These are phyloP conservation scores for Zygoascus ofunaensis DNA, from an alignment of 805 yeast genomes.

Conservation along the genomic window DNA sequence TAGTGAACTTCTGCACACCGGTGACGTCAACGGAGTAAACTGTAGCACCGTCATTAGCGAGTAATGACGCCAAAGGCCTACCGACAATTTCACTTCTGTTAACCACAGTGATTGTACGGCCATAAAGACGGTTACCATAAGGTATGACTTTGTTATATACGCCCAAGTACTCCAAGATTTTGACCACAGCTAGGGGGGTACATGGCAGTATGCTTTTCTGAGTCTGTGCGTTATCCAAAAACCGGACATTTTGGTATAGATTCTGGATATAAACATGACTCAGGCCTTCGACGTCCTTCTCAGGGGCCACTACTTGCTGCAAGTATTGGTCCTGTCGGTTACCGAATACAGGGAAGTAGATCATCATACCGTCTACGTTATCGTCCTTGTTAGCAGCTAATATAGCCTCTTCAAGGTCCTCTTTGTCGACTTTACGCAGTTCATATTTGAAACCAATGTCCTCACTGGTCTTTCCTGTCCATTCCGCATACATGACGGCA, in stretches of 20 bases:
- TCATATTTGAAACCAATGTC: conserved; percentile 81
- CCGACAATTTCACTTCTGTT: conserved; percentile 97
- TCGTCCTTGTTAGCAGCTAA: conserved; percentile 74
- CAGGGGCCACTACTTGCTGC: conserved; percentile 84
- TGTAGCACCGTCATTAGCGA: conserved; percentile 96
- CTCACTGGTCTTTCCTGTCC: conserved; percentile 89
- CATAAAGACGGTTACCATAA: conserved; percentile 87
- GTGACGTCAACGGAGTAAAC: conserved; percentile 87
- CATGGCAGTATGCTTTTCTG: conserved; percentile 89
- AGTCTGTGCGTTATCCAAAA: conserved; percentile 56
- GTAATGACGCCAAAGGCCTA: conserved; percentile 87
- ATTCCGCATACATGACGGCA: conserved; percentile 86
- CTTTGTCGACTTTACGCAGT: conserved; percentile 63
- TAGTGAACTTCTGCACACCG: conserved; percentile 81
- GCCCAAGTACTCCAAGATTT: conserved; percentile 81
- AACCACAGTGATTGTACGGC: conserved; percentile 82
- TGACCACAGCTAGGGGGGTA: conserved; percentile 91
- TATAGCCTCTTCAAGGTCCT: conserved; percentile 74
- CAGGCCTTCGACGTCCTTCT: conserved; percentile 94
- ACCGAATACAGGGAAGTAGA: conserved; percentile 95
- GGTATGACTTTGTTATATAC: conserved; percentile 74
- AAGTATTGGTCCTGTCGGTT: conserved; percentile 90
- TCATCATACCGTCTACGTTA: conserved; percentile 83
- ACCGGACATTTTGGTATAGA: conserved; percentile 88
- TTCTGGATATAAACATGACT: conserved; percentile 86